Evolutionary conservation across 2,329 filamentous ascomycete genomes (phyloP).

Genomic region (Colletotrichum sp.): DNA sequence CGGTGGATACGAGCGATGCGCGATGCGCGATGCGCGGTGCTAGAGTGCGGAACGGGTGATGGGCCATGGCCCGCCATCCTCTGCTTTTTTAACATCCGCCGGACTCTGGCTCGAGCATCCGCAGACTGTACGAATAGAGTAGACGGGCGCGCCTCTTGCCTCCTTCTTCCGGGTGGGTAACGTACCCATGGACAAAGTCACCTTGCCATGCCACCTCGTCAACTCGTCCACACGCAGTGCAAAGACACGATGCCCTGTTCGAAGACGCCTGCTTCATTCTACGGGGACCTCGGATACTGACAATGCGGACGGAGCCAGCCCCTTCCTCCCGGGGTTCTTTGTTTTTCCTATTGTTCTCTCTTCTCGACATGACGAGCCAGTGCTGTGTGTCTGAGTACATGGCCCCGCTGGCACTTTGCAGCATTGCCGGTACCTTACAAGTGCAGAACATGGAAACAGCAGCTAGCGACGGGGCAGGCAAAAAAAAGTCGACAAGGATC

Average conservation of each 20-base stretch:
- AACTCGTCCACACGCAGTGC: not conserved
- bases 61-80: not conserved
- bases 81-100: not conserved
- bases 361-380: not conserved
- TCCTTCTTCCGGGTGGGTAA: not conserved
- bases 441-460: not conserved
- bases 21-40: not conserved
- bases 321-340: not conserved
- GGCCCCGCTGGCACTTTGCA: not conserved
- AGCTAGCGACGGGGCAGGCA: not conserved
- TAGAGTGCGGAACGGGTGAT: conserved; percentile 1
- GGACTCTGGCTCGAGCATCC: not conserved
- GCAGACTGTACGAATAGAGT: not conserved
- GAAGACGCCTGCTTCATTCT: not conserved
- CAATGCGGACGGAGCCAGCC: not conserved
- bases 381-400: not conserved
- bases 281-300: not conserved
- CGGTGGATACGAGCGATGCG: not conserved
- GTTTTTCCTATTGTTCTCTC: not conserved
- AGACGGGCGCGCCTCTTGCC: not conserved
- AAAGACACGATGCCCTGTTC: not conserved
- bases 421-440: not conserved
- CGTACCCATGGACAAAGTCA: not conserved
- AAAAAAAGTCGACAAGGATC: not conserved
- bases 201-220: not conserved